A percentile compares a stretch with the other conserved stretches of the same genome.
Evolutionary conservation across 2,329 filamentous ascomycete genomes (phyloP).

Genomic region (Aspergillus latus): DNA sequence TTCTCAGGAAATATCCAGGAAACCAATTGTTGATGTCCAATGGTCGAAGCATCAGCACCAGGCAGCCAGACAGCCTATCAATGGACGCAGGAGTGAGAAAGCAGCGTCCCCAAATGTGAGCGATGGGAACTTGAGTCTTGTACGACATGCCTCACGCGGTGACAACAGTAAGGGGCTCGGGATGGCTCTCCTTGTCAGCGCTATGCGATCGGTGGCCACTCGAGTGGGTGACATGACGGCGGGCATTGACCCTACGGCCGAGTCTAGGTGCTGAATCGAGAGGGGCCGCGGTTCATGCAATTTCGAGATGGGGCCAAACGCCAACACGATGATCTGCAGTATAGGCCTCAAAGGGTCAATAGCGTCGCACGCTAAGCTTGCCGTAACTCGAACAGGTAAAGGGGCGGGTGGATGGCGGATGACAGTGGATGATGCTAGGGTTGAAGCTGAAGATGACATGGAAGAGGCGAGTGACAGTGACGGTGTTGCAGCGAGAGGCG

Average conservation of each 20-base stretch:
- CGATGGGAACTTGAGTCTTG: conserved; percentile 16
- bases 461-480: conserved; percentile 4
- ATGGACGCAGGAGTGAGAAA: not conserved
- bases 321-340: conserved; percentile 29
- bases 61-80: conserved; percentile 3
- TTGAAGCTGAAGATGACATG: conserved; percentile 5
- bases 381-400: conserved; percentile 17
- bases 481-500: conserved; percentile 11
- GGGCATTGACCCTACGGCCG: not conserved
- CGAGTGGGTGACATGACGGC: not conserved
- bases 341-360: conserved; percentile 25
- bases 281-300: conserved; percentile 24
- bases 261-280: not conserved
- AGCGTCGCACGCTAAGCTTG: conserved; percentile 21
- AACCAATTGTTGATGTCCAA: conserved; percentile 3
- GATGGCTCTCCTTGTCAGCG: not conserved
- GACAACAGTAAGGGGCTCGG: conserved; percentile 31
- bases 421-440: conserved; percentile 7
- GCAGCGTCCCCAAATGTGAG: not conserved
- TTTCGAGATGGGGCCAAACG: conserved; percentile 20
- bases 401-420: conserved; percentile 2
- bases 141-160: conserved; percentile 36
- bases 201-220: not conserved
- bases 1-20: not conserved
- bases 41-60: conserved; percentile 1